These are phyloP conservation scores for Mimosa pudica DNA, from an alignment of 306 rosid species.

Conservation along the genomic window DNA sequence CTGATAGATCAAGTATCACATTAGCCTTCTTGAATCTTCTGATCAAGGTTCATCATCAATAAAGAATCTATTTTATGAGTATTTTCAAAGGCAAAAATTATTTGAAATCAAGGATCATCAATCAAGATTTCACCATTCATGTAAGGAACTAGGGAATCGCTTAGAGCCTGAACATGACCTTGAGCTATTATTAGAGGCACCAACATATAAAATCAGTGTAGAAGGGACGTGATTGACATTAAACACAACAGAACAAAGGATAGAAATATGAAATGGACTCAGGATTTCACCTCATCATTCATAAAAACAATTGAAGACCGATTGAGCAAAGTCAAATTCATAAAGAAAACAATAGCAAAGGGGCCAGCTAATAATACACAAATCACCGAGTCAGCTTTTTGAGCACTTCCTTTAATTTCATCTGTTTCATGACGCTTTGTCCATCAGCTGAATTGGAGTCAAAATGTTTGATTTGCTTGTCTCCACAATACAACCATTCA, in stretches of 20 bases:
- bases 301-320: constrained; percentile 7
- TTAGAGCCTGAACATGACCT: constrained; percentile 8
- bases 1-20: too few species aligned
- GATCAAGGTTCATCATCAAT: neutral
- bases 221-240: constrained; percentile 5
- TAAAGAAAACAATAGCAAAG: constrained; percentile 21
- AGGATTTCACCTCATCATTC: constrained; percentile 9
- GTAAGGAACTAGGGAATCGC: too few species aligned
- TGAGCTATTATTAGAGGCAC: neutral
- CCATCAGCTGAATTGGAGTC: constrained; percentile 94
- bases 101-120: neutral
- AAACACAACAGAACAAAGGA: neutral
- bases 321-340: constrained; percentile 16
- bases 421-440: constrained; percentile 58
- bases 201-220: neutral
- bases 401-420: constrained; percentile 4
- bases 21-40: neutral
- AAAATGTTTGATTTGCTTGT: constrained; percentile 79
- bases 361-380: constrained; percentile 32
- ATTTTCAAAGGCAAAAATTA: neutral
- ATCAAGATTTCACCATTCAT: neutral
- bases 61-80: neutral
- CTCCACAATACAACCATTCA: constrained; percentile 93
- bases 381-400: constrained; percentile 1
- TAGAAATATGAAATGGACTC: neutral